Evolutionary conservation across 805 yeast genomes (phyloP).

Genomic region (Millerago galiae): DNA sequence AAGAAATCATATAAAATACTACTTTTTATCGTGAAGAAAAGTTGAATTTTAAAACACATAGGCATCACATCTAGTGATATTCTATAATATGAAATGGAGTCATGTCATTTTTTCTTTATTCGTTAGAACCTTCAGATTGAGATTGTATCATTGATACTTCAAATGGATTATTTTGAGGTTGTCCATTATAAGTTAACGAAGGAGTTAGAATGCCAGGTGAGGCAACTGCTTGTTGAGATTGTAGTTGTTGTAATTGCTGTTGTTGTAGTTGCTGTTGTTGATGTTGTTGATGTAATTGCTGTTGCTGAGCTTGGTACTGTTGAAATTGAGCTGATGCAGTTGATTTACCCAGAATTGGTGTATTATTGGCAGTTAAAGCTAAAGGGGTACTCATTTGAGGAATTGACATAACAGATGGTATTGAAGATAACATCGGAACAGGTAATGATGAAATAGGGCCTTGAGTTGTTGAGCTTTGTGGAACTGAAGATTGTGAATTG

Average conservation of each 20-base stretch:
- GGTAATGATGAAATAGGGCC: constrained; percentile 9
- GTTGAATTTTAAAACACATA: no score
- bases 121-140: background rate
- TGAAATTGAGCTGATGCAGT: constrained; percentile 3
- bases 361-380: constrained; percentile 5
- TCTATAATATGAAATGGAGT: no score
- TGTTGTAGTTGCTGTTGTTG: background rate
- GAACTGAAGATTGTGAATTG: constrained; percentile 8
- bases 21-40: background rate
- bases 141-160: constrained; percentile 19
- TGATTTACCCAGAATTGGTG: constrained; percentile 1
- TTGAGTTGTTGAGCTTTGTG: constrained; percentile 14
- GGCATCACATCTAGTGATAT: no score
- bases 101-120: background rate
- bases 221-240: background rate
- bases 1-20: no score
- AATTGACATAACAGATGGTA: constrained; percentile 25
- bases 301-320: background rate
- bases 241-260: background rate
- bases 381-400: constrained; percentile 25
- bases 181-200: constrained; percentile 2
- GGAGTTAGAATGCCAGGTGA: background rate
- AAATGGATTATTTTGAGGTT: constrained; percentile 18
- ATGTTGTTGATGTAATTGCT: background rate
- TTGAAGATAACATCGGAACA: constrained; percentile 20